Percentiles rank a stretch among this genome's conserved stretches.
These are phyloP conservation scores for Verticillium klebahnii DNA, from an alignment of 2,329 filamentous ascomycete species.

Conservation along the genomic window DNA sequence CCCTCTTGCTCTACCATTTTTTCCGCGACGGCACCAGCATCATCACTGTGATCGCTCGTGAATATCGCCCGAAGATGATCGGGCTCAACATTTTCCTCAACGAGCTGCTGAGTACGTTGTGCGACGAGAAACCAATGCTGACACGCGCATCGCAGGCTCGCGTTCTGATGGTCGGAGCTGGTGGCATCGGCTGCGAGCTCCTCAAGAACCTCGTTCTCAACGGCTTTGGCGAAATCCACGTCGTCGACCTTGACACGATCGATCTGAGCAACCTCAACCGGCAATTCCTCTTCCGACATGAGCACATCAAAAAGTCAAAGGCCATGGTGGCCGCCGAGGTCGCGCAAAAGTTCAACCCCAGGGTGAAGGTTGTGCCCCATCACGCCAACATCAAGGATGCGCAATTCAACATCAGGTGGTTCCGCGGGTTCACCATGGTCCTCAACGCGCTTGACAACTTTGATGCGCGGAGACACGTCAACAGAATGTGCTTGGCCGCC, in stretches of 20 bases:
- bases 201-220: conserved; percentile 93
- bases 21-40: background rate
- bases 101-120: conserved; percentile 1
- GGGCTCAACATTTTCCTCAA: background rate
- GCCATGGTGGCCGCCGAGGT: conserved; percentile 91
- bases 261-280: conserved; percentile 96
- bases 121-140: conserved; percentile 20
- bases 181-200: conserved; percentile 95
- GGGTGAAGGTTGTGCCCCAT: conserved; percentile 79
- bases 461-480: conserved; percentile 89
- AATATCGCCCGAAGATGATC: background rate
- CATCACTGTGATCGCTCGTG: background rate
- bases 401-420: conserved; percentile 86
- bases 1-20: background rate
- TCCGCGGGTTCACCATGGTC: conserved; percentile 74
- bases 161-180: conserved; percentile 91
- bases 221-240: conserved; percentile 88
- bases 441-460: conserved; percentile 98
- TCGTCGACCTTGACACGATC: conserved; percentile 97
- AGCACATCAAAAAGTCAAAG: conserved; percentile 98
- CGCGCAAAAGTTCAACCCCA: conserved; percentile 84
- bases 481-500: conserved; percentile 93
- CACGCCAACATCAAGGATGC: conserved; percentile 93
- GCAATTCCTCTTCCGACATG: conserved; percentile 92
- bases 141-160: conserved; percentile 57